Evolutionary conservation across 441 rosid species (phyloP), one percentile per base, ranked within the genome.

Genomic region (Populus tomentosa): DNA sequence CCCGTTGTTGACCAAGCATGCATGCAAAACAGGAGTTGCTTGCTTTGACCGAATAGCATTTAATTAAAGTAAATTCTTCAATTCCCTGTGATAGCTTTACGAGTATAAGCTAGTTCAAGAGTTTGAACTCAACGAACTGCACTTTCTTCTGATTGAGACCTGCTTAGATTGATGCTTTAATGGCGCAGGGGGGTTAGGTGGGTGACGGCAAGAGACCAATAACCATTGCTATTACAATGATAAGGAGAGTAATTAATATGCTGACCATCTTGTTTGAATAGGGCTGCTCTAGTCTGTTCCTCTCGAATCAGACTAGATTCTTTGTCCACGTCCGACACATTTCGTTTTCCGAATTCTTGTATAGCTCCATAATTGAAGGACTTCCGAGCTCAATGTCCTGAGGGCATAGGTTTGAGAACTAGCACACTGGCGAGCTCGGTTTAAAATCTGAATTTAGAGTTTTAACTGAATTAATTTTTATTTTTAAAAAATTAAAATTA

Each of bases 181-280:
- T 67, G 38, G 46, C 20, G 70, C n/a, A 6, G 70, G 40, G 5
- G 8, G 69, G 23, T n/a, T 65, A 28, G 68, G 36, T 61, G 40
- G 61, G 61, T 24, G 79, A 13, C 74, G 62, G 74, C 79, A 28
- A 77, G 56, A 46, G 56, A 46, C 20, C 56, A 42, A 33, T 6
- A 59, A 0, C 13, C 38, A 4, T 73, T 73, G 68, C 56, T 46
- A 46, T 46, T 46, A 14, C 56, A 46, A 46, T 14, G 7, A 14
- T 4, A 46, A 46, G 20, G 56, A 14, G 56, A 46, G 20, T 46
- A 4, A 5, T 46, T 46, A 46, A 14, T 46, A 46, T 46, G 56
- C 56, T 1, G 56, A 46, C 56, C 56, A 1, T 13, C 56, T 46
- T 46, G 20, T 46, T 46, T 5, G 56, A 46, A 46, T 14, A 13